Base-by-base conservation (phyloP, 2,329 filamentous ascomycete species). In the Xylariaceae sp. region DNA sequence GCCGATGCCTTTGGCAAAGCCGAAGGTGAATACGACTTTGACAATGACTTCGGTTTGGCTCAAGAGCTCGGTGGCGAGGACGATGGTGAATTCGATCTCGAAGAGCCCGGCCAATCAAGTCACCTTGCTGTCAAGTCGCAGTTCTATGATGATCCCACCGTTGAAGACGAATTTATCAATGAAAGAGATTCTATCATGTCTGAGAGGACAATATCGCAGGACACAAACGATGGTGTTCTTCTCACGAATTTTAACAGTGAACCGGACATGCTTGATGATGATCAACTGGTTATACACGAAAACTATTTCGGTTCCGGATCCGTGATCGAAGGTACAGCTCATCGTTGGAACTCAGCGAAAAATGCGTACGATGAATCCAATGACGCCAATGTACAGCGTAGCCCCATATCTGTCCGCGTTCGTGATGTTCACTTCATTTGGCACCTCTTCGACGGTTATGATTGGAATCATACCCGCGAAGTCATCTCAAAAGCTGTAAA, bases 371-470 rank as follows among this genome's bases (percentile, higher is more conserved):
- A 89, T 51, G 78, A 81, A 42, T 81, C 84, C 1, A 87, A 89
- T 43, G 79, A 84, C 48, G 72, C 77, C 9, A 85, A 88, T 59
- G 77, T 87, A 7, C 79, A 81, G 40, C 80, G 80, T 50, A 90
- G 88, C 59, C 91, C 93, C 5, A 75, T 99, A 14, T 87, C 86
- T 61, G 80, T 97, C 2, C 86, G 86, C 4, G 82, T 98, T 16
- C 87, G 90, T 21, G 91, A 97, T 68, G 88, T 96, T 5, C 91
- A 98, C 70, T 78, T 97, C 49, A 97, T 98, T 57, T 99, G 95
- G 95, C 96, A 99, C 68, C 78, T 99, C 1, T 97, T 95, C 72
- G 95, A 99, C 76, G 95, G 95, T 1, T 99, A 96, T 70, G 96
- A 99, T 73, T 99, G 96, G 96, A 84, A 88, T 64, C 83, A 85